phyloP scores from a whole-genome alignment of 192 early-diverging fungal species.

The Coemansia sp. region DNA sequence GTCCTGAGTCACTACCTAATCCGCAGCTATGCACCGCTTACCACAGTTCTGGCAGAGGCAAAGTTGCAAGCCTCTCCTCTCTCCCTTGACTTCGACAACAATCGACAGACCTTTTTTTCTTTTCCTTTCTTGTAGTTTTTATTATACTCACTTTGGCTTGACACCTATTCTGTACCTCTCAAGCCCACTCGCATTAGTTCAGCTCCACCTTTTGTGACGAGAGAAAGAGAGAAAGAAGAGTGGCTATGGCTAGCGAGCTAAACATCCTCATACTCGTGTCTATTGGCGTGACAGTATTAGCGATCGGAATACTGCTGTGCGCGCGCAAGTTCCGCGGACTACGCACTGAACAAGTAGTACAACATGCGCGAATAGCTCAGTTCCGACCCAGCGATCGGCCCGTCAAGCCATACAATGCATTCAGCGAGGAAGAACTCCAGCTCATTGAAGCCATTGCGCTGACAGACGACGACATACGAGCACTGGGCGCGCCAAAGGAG shows the following conservation, averaged over 20 bases:
- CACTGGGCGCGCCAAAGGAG: constrained; percentile 13
- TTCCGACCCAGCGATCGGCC: constrained; percentile 24
- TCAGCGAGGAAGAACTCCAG: constrained; percentile 38
- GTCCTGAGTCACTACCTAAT: background rate
- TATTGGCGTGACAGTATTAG: constrained; percentile 15
- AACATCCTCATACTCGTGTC: constrained; percentile 34
- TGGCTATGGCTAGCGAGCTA: constrained; percentile 22
- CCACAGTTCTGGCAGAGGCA: background rate
- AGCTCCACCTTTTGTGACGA: too few relatives aligned
- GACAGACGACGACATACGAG: constrained; percentile 16
- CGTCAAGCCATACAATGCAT: constrained; percentile 47
- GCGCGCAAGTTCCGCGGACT: constrained; percentile 26
- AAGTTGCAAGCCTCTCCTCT: background rate
- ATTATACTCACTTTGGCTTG: too few relatives aligned
- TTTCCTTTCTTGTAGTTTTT: background rate
- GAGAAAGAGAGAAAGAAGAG: too few relatives aligned
- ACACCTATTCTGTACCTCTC: too few relatives aligned
- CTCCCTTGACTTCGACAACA: background rate
- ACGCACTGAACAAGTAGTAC: background rate
- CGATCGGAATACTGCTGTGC: constrained; percentile 16
- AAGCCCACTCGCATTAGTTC: too few relatives aligned
- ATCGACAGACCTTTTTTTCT: background rate
- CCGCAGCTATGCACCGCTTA: background rate
- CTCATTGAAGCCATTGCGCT: constrained; percentile 28
- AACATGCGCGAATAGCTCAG: constrained; percentile 13